phyloP scores from a whole-genome alignment of 148 eudicot genomes.

The Selenicereus undatus region DNA sequence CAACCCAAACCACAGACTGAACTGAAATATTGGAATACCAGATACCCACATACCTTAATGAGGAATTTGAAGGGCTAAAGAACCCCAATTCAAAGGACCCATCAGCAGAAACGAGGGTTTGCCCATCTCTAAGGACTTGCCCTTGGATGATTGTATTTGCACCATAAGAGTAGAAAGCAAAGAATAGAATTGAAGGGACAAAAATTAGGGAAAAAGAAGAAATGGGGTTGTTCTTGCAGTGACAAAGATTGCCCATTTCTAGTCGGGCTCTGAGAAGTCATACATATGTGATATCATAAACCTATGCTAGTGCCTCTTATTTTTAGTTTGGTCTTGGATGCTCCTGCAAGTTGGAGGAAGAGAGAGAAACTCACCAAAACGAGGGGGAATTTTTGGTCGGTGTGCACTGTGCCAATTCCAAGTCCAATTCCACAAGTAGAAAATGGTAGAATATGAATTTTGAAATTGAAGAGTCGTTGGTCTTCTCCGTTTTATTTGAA shows the following conservation, averaged over 20 bases:
- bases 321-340: neutral
- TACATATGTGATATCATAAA: neutral
- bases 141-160: conserved; percentile 31
- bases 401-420: neutral
- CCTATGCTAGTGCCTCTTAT: neutral
- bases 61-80: conserved; percentile 58
- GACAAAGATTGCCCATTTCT: conserved; percentile 16
- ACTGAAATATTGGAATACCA: conserved; percentile 38
- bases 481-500: neutral
- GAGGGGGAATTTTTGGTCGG: neutral
- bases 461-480: neutral
- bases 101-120: conserved; percentile 43
- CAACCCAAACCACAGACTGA: conserved; percentile 61
- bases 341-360: neutral
- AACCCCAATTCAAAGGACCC: conserved; percentile 55
- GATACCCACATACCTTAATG: conserved; percentile 56
- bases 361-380: neutral
- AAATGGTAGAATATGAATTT: neutral
- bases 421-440: neutral
- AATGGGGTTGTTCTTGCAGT: conserved; percentile 22
- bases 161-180: conserved; percentile 19
- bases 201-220: conserved; percentile 11
- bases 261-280: neutral
- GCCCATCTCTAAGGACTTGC: conserved; percentile 36
- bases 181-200: neutral